Evolutionary conservation across 2,329 filamentous ascomycete species (phyloP).

Genomic region (Ceratocystis destructans): DNA sequence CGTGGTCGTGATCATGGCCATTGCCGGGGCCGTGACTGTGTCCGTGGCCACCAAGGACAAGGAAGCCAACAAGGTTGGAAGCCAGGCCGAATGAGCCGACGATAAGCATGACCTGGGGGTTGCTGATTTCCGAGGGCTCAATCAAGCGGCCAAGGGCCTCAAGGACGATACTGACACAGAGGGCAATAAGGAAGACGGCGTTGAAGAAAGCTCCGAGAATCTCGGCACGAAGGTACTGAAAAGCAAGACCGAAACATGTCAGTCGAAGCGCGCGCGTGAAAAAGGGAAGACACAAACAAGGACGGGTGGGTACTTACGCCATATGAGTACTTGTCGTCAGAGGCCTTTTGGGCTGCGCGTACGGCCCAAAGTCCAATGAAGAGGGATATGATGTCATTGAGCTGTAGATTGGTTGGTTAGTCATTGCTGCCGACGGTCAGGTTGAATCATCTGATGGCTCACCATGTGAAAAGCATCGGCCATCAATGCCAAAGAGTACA

Average conservation of each 20-base stretch:
- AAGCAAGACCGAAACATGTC: constrained; percentile 9
- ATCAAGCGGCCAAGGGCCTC: constrained; percentile 87
- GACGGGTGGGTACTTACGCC: constrained; percentile 45
- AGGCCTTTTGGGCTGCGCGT: constrained; percentile 68
- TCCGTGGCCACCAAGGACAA: constrained; percentile 85
- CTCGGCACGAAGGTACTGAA: constrained; percentile 87
- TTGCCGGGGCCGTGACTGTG: constrained; percentile 58
- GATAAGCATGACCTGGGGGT: constrained; percentile 75
- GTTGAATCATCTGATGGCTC: constrained; percentile 24
- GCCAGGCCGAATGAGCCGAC: constrained; percentile 75
- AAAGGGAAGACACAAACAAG: background rate
- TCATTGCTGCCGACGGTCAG: background rate
- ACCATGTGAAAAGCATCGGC: constrained; percentile 99
- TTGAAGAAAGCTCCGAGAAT: constrained; percentile 94
- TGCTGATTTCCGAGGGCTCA: constrained; percentile 74
- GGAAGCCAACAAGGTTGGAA: constrained; percentile 79
- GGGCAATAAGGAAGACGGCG: constrained; percentile 89
- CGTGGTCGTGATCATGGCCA: constrained; percentile 39
- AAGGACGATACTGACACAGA: constrained; percentile 91
- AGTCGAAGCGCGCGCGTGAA: background rate
- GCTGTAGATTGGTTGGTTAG: constrained; percentile 32
- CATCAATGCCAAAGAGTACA: constrained; percentile 82
- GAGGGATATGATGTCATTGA: constrained; percentile 95
- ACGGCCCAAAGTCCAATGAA: constrained; percentile 92
- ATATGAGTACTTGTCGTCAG: constrained; percentile 87